phyloP scores from a whole-genome alignment of 768 basidiomycete species.

The Saitozyma podzolica region DNA sequence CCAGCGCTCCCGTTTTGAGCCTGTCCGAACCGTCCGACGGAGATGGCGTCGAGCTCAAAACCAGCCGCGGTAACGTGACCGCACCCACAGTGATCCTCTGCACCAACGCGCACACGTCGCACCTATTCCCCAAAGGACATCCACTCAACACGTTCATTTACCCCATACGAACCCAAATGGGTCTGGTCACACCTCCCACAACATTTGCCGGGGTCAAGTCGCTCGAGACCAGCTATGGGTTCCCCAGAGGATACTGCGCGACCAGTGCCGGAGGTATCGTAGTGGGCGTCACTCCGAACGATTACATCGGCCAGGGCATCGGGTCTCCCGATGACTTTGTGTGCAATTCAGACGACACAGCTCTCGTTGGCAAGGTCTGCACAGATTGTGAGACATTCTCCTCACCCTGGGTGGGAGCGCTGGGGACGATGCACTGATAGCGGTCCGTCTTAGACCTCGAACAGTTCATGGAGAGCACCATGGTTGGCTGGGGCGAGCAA shows the following conservation, averaged over 20 bases:
- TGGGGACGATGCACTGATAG: no score
- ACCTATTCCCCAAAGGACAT: conserved; percentile 9
- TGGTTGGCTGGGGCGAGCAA: conserved; percentile 10
- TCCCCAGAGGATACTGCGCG: conserved; percentile 27
- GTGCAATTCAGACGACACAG: conserved; percentile 5
- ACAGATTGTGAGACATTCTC: no score
- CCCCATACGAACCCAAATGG: conserved; percentile 24
- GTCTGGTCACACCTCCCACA: conserved; percentile 20
- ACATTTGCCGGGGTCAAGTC: conserved; percentile 20
- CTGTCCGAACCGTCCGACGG: neutral
- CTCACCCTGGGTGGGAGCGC: no score
- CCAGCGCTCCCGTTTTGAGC: conserved; percentile 19
- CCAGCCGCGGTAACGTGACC: conserved; percentile 1
- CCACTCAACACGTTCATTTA: conserved; percentile 10
- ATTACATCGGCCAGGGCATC: conserved; percentile 7
- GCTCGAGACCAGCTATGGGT: conserved; percentile 10
- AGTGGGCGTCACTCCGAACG: conserved; percentile 13
- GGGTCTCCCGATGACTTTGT: conserved; percentile 16
- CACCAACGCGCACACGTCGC: conserved; percentile 12
- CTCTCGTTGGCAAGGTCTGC: no score
- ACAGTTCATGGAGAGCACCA: conserved; percentile 4
- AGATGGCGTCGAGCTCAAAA: neutral
- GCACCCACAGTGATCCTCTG: conserved; percentile 8
- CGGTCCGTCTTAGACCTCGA: no score
- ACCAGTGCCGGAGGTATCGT: conserved; percentile 22